These are phyloP conservation scores for Paramecium sonneborni DNA, from an alignment of 73 alveolate species.

Conservation along the genomic window DNA sequence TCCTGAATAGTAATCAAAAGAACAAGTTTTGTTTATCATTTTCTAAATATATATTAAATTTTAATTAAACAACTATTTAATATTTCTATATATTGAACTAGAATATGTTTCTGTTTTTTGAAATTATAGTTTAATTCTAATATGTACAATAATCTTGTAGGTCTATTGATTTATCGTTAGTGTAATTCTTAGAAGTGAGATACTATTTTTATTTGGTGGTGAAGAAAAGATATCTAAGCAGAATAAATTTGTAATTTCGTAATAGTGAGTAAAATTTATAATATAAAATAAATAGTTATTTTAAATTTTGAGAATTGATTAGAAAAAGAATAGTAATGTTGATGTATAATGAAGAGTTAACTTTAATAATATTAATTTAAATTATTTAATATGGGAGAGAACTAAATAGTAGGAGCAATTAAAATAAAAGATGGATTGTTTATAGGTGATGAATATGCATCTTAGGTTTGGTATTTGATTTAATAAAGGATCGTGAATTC, in stretches of 20 bases:
- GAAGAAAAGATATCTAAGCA: background rate
- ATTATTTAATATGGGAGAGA: constrained; percentile 51
- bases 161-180: no score
- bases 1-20: background rate
- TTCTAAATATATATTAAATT: background rate
- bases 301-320: background rate
- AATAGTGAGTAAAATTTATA: background rate
- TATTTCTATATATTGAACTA: no score
- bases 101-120: no score
- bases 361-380: background rate
- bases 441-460: constrained; percentile 90
- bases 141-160: no score
- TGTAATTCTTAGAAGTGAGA: no score
- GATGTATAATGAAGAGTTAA: background rate
- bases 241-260: no score
- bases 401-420: constrained; percentile 85
- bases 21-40: background rate
- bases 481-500: constrained; percentile 87
- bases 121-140: no score
- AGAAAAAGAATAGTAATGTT: background rate
- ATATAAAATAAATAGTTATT: background rate
- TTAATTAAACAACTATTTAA: background rate
- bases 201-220: no score
- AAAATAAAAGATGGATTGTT: constrained; percentile 88
- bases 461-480: constrained; percentile 67